Evolutionary conservation across 352 stramenopile species (phyloP).

Genomic region (Pythium coloratum): DNA sequence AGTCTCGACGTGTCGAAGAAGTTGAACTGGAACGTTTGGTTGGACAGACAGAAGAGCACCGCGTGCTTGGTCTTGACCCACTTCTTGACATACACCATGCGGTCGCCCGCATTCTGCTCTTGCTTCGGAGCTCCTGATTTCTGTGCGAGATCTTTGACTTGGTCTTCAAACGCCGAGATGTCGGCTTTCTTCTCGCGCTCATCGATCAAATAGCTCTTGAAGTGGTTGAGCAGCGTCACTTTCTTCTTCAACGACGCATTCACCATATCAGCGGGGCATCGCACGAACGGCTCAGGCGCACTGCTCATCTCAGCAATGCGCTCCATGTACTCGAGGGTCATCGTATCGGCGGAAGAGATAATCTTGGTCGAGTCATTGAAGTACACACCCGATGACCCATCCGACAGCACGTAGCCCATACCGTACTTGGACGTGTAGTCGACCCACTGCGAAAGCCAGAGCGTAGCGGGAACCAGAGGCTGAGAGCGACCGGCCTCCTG

Average conservation of each 20-base stretch:
- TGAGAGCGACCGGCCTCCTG: conserved; percentile 33
- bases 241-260: conserved; percentile 95
- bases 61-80: conserved; percentile 98
- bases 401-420: conserved; percentile 97
- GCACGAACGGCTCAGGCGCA: conserved; percentile 34
- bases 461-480: conserved; percentile 40
- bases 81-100: conserved; percentile 96
- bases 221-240: conserved; percentile 97
- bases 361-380: conserved; percentile 99
- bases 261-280: conserved; percentile 62
- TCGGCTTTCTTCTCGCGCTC: conserved; percentile 36
- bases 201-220: conserved; percentile 96
- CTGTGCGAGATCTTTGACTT: conserved; percentile 12
- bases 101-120: conserved; percentile 1
- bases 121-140: conserved; percentile 9
- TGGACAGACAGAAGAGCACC: conserved; percentile 97
- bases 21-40: conserved; percentile 94
- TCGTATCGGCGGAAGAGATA: conserved; percentile 86
- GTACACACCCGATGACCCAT: conserved; percentile 95
- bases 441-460: conserved; percentile 97
- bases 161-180: conserved; percentile 30
- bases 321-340: conserved; percentile 96
- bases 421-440: conserved; percentile 99
- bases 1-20: conserved; percentile 98
- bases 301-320: conserved; percentile 57